A percentile compares a stretch with the other conserved stretches of the same genome.
Conservation (phyloP, 345 rosid species). For the Syzygium oleosum region DNA sequence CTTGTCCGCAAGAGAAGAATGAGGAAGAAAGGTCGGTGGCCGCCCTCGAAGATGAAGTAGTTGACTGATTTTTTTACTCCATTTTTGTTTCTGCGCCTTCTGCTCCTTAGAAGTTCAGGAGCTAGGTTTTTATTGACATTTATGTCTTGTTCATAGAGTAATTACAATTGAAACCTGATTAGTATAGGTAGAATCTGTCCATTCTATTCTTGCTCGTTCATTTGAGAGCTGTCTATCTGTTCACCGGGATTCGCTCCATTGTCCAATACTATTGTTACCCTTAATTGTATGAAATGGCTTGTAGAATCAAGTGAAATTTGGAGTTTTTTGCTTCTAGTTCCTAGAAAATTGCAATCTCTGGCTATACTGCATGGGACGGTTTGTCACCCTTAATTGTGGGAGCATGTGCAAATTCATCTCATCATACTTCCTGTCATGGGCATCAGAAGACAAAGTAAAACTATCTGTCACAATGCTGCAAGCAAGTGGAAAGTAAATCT, state of each 20-base stretch:
- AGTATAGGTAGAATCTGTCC: background rate
- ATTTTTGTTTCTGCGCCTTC: background rate
- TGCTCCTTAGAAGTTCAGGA: background rate
- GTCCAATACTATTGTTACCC: background rate
- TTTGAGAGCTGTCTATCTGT: background rate
- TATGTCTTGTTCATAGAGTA: background rate
- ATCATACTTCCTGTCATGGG: background rate
- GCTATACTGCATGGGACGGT: background rate
- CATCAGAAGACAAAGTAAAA: background rate
- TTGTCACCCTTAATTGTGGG: background rate
- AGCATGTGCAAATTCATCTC: background rate
- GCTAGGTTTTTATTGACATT: background rate
- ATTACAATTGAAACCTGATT: background rate
- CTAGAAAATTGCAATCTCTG: background rate
- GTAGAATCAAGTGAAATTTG: background rate
- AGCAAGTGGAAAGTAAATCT: background rate
- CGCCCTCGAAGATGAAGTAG: constrained; percentile 84
- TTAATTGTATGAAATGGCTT: background rate
- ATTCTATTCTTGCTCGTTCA: background rate
- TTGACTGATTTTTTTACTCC: constrained; percentile 54
- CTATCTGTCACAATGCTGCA: background rate
- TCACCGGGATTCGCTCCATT: background rate
- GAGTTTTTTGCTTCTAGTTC: background rate
- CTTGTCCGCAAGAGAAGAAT: constrained; percentile 63
- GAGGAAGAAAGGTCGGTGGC: constrained; percentile 97